These are phyloP conservation scores for Rhizomucor miehei DNA, from an alignment of 371 early-diverging fungal species.

Conservation along the genomic window DNA sequence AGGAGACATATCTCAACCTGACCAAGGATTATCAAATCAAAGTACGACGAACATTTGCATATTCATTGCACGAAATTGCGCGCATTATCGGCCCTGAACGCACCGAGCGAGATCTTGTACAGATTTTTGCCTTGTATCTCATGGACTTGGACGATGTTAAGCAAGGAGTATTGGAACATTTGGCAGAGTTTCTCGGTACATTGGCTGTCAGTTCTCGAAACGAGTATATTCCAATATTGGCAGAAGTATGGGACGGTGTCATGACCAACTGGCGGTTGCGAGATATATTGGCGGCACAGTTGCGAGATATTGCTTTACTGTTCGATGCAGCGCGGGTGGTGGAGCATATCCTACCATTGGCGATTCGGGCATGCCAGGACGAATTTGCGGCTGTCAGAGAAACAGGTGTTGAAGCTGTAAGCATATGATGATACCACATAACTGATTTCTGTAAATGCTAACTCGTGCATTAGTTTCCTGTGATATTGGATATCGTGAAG, in stretches of 20 bases:
- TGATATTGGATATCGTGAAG: conserved; percentile 44
- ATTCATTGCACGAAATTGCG: conserved; percentile 60
- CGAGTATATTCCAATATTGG: conserved; percentile 50
- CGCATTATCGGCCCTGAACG: conserved; percentile 57
- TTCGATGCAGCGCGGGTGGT: conserved; percentile 53
- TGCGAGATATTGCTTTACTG: conserved; percentile 46
- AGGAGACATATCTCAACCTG: conserved; percentile 47
- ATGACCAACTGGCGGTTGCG: conserved; percentile 58
- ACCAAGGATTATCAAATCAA: conserved; percentile 58
- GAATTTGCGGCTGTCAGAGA: conserved; percentile 56
- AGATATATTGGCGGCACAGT: conserved; percentile 52
- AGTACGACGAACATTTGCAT: conserved; percentile 57
- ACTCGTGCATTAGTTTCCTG: conserved; percentile 32
- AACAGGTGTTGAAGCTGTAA: conserved; percentile 51
- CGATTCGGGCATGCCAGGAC: conserved; percentile 55
- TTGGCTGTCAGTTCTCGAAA: conserved; percentile 51
- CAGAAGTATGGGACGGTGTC: conserved; percentile 57
- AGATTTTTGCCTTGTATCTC: conserved; percentile 58
- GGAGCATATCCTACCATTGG: conserved; percentile 50
- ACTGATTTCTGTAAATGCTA: no score
- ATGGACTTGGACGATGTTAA: conserved; percentile 62
- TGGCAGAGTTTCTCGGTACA: conserved; percentile 55
- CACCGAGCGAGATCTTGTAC: conserved; percentile 56
- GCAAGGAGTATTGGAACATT: conserved; percentile 58
- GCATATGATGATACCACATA: not conserved